Conservation (phyloP, 2,329 filamentous ascomycete genomes). For the Tricladium varicosporioides region DNA sequence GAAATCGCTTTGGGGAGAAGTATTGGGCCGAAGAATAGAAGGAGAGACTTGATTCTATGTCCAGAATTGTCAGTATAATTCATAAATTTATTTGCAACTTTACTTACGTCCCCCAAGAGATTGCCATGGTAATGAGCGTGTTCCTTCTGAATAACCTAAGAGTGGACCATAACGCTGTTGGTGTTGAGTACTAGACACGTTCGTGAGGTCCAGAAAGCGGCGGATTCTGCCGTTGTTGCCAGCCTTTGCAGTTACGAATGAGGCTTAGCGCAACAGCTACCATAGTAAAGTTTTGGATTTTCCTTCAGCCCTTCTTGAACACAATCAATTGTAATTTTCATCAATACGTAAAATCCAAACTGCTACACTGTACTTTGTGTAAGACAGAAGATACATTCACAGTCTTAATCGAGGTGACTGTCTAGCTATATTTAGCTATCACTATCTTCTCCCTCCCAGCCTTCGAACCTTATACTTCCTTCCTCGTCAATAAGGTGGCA, state of each 20-base stretch:
- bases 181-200: conserved; percentile 7
- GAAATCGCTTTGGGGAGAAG: conserved; percentile 64
- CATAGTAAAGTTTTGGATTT: neutral
- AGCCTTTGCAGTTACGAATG: neutral
- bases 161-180: neutral
- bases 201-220: neutral
- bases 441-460: neutral
- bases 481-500: conserved; percentile 51
- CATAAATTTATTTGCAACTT: too few species aligned
- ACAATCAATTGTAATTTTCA: neutral
- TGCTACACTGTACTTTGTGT: neutral
- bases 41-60: conserved; percentile 41
- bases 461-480: neutral
- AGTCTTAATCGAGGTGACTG: neutral
- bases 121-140: conserved; percentile 34
- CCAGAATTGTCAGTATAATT: too few species aligned
- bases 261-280: neutral
- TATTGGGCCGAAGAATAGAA: conserved; percentile 64
- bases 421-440: neutral
- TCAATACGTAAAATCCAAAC: neutral
- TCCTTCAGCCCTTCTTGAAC: neutral
- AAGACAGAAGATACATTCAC: neutral
- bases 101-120: conserved; percentile 50
- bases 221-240: neutral
- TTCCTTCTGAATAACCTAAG: neutral